These are phyloP conservation scores for Suillus americanus DNA, from an alignment of 768 basidiomycete genomes.

Conservation along the genomic window DNA sequence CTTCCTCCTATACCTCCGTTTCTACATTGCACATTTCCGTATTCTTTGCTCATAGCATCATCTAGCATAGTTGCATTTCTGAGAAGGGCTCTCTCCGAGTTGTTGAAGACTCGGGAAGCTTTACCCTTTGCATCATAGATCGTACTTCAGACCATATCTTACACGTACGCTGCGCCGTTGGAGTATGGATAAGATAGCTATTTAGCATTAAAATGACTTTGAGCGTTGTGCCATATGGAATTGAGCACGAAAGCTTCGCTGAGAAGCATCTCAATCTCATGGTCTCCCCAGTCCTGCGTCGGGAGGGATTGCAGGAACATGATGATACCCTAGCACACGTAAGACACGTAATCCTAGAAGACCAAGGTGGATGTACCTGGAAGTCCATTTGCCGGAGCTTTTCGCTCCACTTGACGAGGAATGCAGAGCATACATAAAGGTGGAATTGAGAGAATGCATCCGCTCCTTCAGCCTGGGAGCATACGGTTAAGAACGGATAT, in stretches of 20 bases:
- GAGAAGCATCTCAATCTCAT: slow-evolving; percentile 92
- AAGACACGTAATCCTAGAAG: slow-evolving; percentile 5
- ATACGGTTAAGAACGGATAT: slow-evolving; percentile 1
- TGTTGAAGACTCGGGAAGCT: background rate
- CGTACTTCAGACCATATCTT: background rate
- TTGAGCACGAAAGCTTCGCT: slow-evolving; percentile 95
- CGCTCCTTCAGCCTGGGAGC: slow-evolving; percentile 83
- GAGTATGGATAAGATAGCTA: slow-evolving; percentile 15
- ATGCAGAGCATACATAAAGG: slow-evolving; percentile 96
- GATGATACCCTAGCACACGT: slow-evolving; percentile 78
- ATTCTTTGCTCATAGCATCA: background rate
- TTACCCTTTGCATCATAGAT: background rate
- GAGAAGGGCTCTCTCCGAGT: background rate
- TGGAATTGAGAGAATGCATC: slow-evolving; percentile 99
- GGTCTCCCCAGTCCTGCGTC: slow-evolving; percentile 92
- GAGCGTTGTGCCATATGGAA: slow-evolving; percentile 91
- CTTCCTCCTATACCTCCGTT: background rate
- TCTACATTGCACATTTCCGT: background rate
- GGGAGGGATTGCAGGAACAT: slow-evolving; percentile 96
- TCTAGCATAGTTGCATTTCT: slow-evolving; percentile 4
- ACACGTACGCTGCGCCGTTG: background rate
- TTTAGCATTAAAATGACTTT: slow-evolving; percentile 77
- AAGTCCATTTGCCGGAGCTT: slow-evolving; percentile 97
- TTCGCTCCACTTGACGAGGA: slow-evolving; percentile 94
- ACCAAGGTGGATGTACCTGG: slow-evolving; percentile 57